Base-by-base conservation (phyloP, 306 rosid species). In the Quercus dentata region DNA sequence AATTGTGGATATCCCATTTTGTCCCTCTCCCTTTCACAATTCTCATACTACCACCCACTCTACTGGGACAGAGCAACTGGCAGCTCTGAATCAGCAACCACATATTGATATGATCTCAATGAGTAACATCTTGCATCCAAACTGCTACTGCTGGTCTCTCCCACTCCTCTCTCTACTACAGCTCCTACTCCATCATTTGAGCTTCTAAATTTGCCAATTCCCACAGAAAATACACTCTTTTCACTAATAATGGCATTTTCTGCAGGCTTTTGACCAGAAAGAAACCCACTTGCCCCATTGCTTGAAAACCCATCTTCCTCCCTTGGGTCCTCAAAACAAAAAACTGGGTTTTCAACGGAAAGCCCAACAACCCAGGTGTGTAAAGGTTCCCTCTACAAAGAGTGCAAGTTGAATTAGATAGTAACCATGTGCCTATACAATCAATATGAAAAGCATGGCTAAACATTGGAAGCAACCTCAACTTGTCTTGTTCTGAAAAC, bases 101-200 rank as follows among this genome's bases (percentile, higher is more conserved):
- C 91, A 80, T 94, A 94, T 73, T 94, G 94, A 67, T 79, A 91
- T 23, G 98, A 94, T 38, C 98, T 95, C 98, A 94, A 90, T 83
- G 98, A 94, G 71, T 83, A 91, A 92, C 97, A 89, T 75, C 98
- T 91, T 28, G 79, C 97, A 86, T 89, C 93, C 85, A 89, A 81
- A 54, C 79, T 82, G 58, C 90, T 87, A 59, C 77, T 89, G 80
- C 95, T 91, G 21, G 92, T 88, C 76, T 88, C 44, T 38, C 44
- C 44, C 44, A 74, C 87, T 59, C 71, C n/a, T 75, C 83, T 85
- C 70, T 81, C 90, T 13, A 78, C 85, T 31, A 55, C 27, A 19
- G 1, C 83, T 74, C 78, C 75, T 74, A 6, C 82, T 52, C 65
- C 90, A 89, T 84, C 82, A 77, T 88, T 87, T 77, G 87, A 73